A percentile compares a stretch with the other conserved stretches of the same genome.
phyloP scores from a whole-genome alignment of 352 stramenopile species.

The Phytophthora rubi region DNA sequence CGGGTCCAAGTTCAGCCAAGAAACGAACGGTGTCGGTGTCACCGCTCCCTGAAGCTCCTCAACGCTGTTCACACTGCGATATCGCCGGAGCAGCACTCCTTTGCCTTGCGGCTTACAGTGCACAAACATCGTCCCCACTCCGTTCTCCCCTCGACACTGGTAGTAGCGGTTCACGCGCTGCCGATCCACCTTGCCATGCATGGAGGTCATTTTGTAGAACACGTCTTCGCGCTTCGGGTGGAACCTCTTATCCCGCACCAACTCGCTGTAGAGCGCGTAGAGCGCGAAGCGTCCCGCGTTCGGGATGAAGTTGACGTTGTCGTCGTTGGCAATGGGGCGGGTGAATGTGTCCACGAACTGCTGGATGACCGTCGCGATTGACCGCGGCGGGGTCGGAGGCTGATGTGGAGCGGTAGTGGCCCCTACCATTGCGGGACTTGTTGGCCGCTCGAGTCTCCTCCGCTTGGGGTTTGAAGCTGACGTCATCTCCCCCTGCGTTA shows the following conservation, averaged over 20 bases:
- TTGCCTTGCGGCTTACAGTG: conserved; percentile 62
- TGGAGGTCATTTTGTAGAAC: conserved; percentile 75
- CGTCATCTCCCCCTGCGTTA: conserved; percentile 19
- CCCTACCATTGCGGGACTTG: background rate
- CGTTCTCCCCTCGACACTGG: conserved; percentile 22
- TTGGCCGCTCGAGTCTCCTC: conserved; percentile 21
- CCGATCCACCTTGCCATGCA: conserved; percentile 62
- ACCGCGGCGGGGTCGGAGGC: conserved; percentile 4
- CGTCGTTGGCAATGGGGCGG: conserved; percentile 55
- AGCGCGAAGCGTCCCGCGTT: conserved; percentile 52
- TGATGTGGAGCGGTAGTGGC: background rate
- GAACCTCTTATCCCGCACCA: conserved; percentile 41
- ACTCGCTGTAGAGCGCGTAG: conserved; percentile 49
- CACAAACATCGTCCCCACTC: conserved; percentile 28
- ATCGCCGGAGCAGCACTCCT: conserved; percentile 50
- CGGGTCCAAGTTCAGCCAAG: conserved; percentile 39
- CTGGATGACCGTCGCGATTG: conserved; percentile 44
- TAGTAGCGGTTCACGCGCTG: conserved; percentile 64
- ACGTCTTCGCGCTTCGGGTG: conserved; percentile 55
- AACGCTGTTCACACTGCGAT: conserved; percentile 31
- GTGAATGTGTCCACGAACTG: conserved; percentile 64
- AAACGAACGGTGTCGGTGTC: conserved; percentile 38
- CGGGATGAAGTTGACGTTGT: conserved; percentile 69
- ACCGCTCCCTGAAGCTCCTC: conserved; percentile 30
- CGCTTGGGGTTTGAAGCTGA: conserved; percentile 20